These are phyloP conservation scores for Phascolomyces articulosus DNA, from an alignment of 371 early-diverging fungal species.

Conservation along the genomic window DNA sequence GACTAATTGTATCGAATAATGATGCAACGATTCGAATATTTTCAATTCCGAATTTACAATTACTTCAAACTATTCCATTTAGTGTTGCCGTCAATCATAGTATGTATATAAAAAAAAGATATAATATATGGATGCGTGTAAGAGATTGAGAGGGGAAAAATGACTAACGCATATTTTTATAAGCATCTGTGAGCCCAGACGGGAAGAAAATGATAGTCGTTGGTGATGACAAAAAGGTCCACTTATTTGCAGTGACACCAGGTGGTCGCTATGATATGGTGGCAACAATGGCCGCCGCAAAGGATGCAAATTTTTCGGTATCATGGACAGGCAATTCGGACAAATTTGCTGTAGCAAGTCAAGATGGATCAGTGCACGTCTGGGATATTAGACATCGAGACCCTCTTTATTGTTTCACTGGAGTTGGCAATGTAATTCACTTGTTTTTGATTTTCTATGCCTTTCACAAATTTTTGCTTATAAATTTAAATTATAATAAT, in stretches of 20 bases:
- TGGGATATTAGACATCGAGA: constrained; percentile 57
- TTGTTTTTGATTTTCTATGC: no score
- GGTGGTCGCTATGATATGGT: constrained; percentile 64
- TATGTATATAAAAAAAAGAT: constrained; percentile 21
- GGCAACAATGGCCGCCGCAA: constrained; percentile 70
- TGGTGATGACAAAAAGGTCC: constrained; percentile 86
- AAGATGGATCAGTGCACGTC: constrained; percentile 84
- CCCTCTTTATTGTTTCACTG: constrained; percentile 49
- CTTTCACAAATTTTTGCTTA: no score
- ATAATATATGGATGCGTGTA: neutral
- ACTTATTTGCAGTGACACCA: constrained; percentile 68
- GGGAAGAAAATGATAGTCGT: constrained; percentile 80
- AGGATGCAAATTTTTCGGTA: constrained; percentile 47
- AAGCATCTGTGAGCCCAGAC: constrained; percentile 75
- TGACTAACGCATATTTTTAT: neutral
- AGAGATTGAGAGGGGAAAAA: neutral
- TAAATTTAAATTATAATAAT: no score
- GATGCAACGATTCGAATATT: constrained; percentile 92
- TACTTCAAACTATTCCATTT: constrained; percentile 71
- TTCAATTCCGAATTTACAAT: constrained; percentile 71
- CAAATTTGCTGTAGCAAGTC: constrained; percentile 79
- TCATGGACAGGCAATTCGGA: constrained; percentile 78
- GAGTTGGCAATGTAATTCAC: constrained; percentile 21
- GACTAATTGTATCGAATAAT: constrained; percentile 90
- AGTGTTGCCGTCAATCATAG: constrained; percentile 86